Percentiles rank a stretch among this genome's conserved stretches.
Conservation (phyloP, 306 rosid species). For the Vachellia collinsii region DNA sequence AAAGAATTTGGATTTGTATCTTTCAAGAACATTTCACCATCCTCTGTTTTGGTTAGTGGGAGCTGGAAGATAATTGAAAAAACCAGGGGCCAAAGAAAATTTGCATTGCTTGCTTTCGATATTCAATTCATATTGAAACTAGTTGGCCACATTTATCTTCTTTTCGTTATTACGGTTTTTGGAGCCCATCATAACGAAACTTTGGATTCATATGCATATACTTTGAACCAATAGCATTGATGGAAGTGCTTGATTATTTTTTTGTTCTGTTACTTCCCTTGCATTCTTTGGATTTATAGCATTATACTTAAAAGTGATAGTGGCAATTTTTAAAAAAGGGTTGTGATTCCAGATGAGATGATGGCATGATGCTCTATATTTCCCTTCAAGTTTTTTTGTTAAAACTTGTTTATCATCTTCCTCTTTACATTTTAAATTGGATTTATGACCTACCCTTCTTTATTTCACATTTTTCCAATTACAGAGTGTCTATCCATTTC, state of each 20-base stretch:
- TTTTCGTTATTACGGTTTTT: neutral
- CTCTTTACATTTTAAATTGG: no score
- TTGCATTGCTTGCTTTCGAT: neutral
- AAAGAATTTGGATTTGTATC: neutral
- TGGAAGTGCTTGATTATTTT: no score
- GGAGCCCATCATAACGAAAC: neutral
- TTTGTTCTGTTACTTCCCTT: no score
- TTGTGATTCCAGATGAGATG: neutral
- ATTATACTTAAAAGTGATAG: neutral
- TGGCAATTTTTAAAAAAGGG: neutral
- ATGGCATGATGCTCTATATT: neutral
- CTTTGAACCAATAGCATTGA: no score
- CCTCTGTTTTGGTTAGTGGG: neutral
- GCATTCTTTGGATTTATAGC: no score
- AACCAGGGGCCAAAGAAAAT: no score
- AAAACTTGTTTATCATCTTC: no score
- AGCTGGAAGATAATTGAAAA: no score
- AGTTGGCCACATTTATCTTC: neutral
- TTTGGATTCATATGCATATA: neutral
- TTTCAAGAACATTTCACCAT: neutral
- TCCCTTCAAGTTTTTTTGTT: no score
- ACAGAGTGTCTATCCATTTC: no score
- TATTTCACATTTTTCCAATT: neutral
- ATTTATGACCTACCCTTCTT: no score
- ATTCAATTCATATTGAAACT: neutral